Evolutionary conservation across 2,329 filamentous ascomycete species (phyloP), one percentile per base, ranked within the genome.

Genomic region (Ceratocystis variospora): DNA sequence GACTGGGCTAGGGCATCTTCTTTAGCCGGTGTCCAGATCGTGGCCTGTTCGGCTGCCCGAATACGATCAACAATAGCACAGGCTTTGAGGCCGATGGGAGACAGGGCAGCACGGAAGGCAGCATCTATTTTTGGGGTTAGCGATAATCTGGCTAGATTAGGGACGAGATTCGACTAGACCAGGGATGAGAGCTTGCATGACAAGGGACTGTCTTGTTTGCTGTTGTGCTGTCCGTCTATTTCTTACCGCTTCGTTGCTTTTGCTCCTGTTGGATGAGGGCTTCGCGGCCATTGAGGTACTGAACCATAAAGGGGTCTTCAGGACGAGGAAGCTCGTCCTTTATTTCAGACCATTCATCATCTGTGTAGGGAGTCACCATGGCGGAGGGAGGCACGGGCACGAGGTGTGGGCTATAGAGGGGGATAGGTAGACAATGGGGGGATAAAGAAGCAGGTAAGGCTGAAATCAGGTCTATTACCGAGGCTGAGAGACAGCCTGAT

Each of bases 241-340:
- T 22, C 62, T 46, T 61, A 68, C 67, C 67, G 71, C 71, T 69
- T 90, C 91, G 74, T 90, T 91, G 68, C 92, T 85, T 88, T 75
- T 89, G 87, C 75, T 97, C 94, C 73, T 96, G 83, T 19, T 80
- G 80, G 67, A 96, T 87, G 64, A 97, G 81, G 31, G 84, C 85
- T 71, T 87, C 81, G 63, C 92, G 84, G 25, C 90, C 90, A 55
- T 83, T 76, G 48, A 96, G 77, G 72, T 96, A 96, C 73, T 93
- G 85, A 71, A 90, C 84, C 61, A 96, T 82, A 74, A 96, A 91
- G 0, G 87, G 84, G 71, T 96, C 90, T 8, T 83, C 77, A 22
- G 76, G 76, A 1, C 76, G 75, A 3, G 85, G 85, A 46, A 87
- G 76, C n/a, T 80, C 82, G 68, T 79, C 74, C 59, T 77, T 74